Conservation (phyloP, 768 basidiomycete species). For the Agaricus bisporus region DNA sequence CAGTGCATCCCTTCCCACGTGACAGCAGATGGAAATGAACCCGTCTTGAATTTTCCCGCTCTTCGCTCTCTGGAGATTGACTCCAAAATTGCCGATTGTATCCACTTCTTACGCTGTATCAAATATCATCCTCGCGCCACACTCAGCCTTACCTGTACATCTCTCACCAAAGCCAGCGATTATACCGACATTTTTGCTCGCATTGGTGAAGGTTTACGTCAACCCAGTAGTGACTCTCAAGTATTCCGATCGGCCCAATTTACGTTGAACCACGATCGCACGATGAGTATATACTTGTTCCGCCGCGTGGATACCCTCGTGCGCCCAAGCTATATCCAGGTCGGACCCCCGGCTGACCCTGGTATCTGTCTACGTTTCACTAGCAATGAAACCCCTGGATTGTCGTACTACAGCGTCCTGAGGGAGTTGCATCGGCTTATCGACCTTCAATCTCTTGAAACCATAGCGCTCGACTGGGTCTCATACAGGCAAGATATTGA, state of each 20-base stretch:
- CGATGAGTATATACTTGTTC: neutral
- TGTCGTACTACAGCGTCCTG: neutral
- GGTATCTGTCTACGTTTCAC: neutral
- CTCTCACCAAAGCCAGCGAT: neutral
- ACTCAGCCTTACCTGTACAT: neutral
- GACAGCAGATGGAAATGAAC: neutral
- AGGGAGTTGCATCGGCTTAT: neutral
- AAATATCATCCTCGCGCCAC: conserved; percentile 1
- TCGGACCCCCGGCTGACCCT: neutral
- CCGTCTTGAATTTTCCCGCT: neutral
- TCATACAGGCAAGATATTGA: neutral
- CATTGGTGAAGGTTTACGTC: neutral
- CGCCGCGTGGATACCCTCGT: neutral
- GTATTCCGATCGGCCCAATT: neutral
- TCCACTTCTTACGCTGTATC: neutral
- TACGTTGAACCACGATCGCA: too few relatives aligned
- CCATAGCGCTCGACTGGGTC: neutral
- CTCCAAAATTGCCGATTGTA: neutral
- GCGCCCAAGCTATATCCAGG: neutral
- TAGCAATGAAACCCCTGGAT: neutral
- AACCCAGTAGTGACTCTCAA: neutral
- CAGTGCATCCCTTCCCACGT: neutral
- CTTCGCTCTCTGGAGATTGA: neutral
- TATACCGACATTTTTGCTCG: neutral
- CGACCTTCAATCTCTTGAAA: neutral